phyloP scores from a whole-genome alignment of 176 grass and related monocot species.

The Aegilops umbellulata region DNA sequence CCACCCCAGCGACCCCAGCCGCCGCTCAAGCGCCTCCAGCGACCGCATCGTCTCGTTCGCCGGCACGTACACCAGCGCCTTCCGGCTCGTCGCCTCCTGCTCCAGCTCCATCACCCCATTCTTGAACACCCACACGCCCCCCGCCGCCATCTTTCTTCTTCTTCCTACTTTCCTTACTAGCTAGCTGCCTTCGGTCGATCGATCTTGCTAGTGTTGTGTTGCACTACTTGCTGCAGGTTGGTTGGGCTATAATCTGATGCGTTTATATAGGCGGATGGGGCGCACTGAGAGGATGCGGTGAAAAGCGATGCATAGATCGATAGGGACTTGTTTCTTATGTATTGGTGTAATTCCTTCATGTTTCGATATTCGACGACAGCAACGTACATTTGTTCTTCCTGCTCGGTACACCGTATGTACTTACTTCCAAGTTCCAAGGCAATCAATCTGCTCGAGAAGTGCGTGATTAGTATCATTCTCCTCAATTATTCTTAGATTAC shows the following conservation, averaged over 20 bases:
- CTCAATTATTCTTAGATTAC: no score
- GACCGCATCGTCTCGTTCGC: conserved; percentile 73
- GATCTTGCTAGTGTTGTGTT: neutral
- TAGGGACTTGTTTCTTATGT: no score
- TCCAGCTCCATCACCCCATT: conserved; percentile 68
- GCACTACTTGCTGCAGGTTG: neutral
- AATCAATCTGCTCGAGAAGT: no score
- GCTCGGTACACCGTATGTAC: no score
- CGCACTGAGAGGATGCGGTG: neutral
- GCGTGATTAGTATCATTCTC: no score
- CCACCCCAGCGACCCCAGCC: conserved; percentile 66
- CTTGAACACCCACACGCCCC: conserved; percentile 82
- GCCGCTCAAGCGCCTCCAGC: conserved; percentile 56
- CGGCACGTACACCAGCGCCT: conserved; percentile 58
- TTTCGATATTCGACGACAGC: no score
- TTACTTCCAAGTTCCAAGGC: no score
- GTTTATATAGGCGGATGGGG: neutral
- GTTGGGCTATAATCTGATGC: neutral
- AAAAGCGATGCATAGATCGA: no score
- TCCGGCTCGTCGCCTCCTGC: conserved; percentile 34
- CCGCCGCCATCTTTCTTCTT: conserved; percentile 29
- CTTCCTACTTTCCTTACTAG: neutral
- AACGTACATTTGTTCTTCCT: no score
- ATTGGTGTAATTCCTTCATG: no score
- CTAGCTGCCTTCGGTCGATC: neutral